phyloP scores from a whole-genome alignment of 2,329 filamentous ascomycete genomes.

The Diaporthe aspalathi region DNA sequence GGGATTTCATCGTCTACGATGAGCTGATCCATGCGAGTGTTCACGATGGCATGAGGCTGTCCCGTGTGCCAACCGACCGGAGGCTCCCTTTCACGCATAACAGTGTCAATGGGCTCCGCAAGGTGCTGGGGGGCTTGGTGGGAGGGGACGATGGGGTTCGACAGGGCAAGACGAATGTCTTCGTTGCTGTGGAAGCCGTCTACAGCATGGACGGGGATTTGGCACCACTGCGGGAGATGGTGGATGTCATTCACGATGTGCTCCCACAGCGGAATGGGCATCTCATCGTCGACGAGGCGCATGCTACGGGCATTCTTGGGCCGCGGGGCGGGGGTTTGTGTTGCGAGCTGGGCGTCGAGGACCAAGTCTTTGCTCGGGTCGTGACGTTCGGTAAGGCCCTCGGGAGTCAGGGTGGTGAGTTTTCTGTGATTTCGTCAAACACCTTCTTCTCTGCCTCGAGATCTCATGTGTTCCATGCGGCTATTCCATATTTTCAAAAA shows the following conservation, averaged over 20 bases:
- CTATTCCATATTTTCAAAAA: background rate
- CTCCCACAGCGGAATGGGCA: slow-evolving; percentile 70
- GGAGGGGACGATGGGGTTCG: slow-evolving; percentile 50
- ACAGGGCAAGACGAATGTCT: slow-evolving; percentile 63
- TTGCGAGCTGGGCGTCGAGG: background rate
- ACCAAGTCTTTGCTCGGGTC: slow-evolving; percentile 14
- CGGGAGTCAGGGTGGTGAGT: slow-evolving; percentile 26
- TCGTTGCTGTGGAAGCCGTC: slow-evolving; percentile 76
- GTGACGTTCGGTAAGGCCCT: slow-evolving; percentile 15
- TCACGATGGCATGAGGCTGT: slow-evolving; percentile 78
- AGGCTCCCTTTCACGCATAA: slow-evolving; percentile 69
- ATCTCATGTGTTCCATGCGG: too few relatives aligned
- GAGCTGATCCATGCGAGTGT: slow-evolving; percentile 82
- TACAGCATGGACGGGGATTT: slow-evolving; percentile 90
- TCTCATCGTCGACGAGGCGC: slow-evolving; percentile 76
- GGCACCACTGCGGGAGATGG: slow-evolving; percentile 70
- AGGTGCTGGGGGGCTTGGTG: slow-evolving; percentile 47
- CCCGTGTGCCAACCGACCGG: slow-evolving; percentile 60
- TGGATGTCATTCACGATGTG: slow-evolving; percentile 64
- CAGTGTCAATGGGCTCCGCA: slow-evolving; percentile 47
- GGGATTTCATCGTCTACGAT: slow-evolving; percentile 76
- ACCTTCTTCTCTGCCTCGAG: background rate
- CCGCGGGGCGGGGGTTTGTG: slow-evolving; percentile 67
- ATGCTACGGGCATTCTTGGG: slow-evolving; percentile 72
- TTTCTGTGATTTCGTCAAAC: rapidly evolving